Evolutionary conservation across 106 monocot species (phyloP).

Genomic region (Dioscorea zingiberensis): DNA sequence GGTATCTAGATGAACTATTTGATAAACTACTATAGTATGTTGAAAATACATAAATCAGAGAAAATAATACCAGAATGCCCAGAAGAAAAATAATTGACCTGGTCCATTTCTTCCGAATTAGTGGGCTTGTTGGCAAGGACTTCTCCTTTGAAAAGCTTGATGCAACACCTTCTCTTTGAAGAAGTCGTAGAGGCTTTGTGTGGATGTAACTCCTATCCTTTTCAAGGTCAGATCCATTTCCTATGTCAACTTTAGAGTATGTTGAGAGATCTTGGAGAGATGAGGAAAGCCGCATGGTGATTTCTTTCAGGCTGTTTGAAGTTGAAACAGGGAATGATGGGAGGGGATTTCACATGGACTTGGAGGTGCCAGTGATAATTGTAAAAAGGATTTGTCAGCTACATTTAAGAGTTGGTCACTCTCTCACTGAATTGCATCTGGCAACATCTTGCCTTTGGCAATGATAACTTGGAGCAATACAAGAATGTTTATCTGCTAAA

Average conservation of each 20-base stretch:
- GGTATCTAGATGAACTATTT: constrained; percentile 34
- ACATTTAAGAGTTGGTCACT: too few relatives aligned
- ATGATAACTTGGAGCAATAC: too few relatives aligned
- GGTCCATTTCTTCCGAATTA: constrained; percentile 45
- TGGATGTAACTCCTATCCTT: constrained; percentile 22
- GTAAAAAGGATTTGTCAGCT: too few relatives aligned
- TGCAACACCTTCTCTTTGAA: constrained; percentile 49
- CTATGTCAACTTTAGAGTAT: constrained; percentile 29
- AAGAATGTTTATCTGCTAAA: too few relatives aligned
- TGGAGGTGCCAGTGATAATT: too few relatives aligned
- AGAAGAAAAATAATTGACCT: constrained; percentile 15
- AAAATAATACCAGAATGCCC: constrained; percentile 30
- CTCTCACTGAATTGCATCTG: too few relatives aligned
- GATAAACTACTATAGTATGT: constrained; percentile 44
- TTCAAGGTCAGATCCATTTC: constrained; percentile 35
- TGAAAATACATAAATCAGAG: constrained; percentile 32
- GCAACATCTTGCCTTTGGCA: too few relatives aligned
- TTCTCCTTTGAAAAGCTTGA: constrained; percentile 89
- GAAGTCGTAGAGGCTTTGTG: constrained; percentile 28
- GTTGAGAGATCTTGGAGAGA: constrained; percentile 76
- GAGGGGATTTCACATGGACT: too few relatives aligned
- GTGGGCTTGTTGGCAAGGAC: constrained; percentile 26
- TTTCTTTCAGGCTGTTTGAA: constrained; percentile 4
- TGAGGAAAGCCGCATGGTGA: constrained; percentile 57
- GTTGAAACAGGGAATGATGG: too few relatives aligned